Conservation (phyloP, 2,329 filamentous ascomycete species). For the Ceratocystis destructans region DNA sequence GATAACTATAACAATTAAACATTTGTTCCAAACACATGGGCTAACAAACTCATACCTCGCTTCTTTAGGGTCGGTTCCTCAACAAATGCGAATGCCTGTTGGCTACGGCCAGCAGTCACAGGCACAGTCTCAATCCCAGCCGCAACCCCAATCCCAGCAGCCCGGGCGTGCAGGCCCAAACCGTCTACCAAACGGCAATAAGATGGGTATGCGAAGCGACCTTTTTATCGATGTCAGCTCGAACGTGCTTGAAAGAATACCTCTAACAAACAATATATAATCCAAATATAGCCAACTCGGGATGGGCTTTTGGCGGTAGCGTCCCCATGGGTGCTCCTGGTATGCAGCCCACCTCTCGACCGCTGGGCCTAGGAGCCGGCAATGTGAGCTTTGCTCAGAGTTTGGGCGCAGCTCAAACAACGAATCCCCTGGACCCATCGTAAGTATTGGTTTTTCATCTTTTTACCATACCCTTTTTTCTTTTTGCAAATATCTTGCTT, state of each 20-base stretch:
- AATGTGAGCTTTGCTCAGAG: conserved; percentile 55
- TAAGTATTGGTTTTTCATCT: conserved; percentile 30
- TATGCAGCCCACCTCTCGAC: conserved; percentile 36
- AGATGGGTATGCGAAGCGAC: conserved; percentile 38
- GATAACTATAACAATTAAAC: too few species aligned
- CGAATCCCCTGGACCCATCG: conserved; percentile 50
- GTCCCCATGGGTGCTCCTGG: conserved; percentile 46
- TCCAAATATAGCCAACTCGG: conserved; percentile 25
- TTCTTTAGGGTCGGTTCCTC: conserved; percentile 42
- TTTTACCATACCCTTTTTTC: neutral
- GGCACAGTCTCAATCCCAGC: neutral
- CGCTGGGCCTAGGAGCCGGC: conserved; percentile 37
- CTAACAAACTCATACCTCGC: conserved; percentile 19
- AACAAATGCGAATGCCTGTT: conserved; percentile 47
- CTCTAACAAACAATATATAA: neutral
- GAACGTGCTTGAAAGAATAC: too few species aligned
- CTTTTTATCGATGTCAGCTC: neutral
- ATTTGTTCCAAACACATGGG: neutral
- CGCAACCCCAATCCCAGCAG: conserved; percentile 39
- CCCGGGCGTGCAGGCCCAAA: conserved; percentile 39
- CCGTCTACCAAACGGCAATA: conserved; percentile 48
- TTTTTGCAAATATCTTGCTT: too few species aligned
- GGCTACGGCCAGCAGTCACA: conserved; percentile 36
- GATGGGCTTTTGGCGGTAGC: conserved; percentile 50
- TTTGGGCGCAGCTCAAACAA: conserved; percentile 47